Evolutionary conservation across 1,284 basidiomycete genomes (phyloP).

Genomic region (Coniferiporia weirii): DNA sequence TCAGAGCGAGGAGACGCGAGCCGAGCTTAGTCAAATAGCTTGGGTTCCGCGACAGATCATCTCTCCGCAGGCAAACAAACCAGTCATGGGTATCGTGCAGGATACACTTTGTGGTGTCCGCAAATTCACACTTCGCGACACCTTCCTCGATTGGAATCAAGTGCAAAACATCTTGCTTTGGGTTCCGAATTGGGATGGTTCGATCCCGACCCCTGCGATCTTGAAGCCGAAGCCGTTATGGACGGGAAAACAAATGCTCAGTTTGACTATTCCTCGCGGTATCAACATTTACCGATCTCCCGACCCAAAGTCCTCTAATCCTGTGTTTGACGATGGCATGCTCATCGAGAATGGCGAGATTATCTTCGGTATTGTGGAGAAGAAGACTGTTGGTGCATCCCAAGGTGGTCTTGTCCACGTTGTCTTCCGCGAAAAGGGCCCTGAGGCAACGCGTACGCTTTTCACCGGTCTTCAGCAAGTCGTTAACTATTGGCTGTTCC

Average conservation of each 20-base stretch:
- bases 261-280: conserved; percentile 90
- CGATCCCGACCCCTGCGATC: conserved; percentile 88
- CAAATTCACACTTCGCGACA: conserved; percentile 94
- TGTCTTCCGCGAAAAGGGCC: conserved; percentile 97
- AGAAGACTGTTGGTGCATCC: conserved; percentile 95
- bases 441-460: conserved; percentile 86
- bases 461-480: conserved; percentile 94
- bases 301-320: conserved; percentile 77
- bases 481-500: conserved; percentile 98
- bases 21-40: conserved; percentile 95
- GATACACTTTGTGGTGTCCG: conserved; percentile 97
- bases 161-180: conserved; percentile 98
- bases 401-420: conserved; percentile 96
- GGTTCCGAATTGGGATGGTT: conserved; percentile 97
- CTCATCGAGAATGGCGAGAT: conserved; percentile 97
- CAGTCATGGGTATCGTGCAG: conserved; percentile 99
- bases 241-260: conserved; percentile 97
- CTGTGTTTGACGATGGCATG: conserved; percentile 90
- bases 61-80: conserved; percentile 99
- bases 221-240: conserved; percentile 96
- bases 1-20: conserved; percentile 98
- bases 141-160: conserved; percentile 88
- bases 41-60: conserved; percentile 99
- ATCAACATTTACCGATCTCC: conserved; percentile 88
- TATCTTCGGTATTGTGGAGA: conserved; percentile 93